These are phyloP conservation scores for Pichia cabralensis DNA, from an alignment of 805 yeast genomes.

Conservation along the genomic window DNA sequence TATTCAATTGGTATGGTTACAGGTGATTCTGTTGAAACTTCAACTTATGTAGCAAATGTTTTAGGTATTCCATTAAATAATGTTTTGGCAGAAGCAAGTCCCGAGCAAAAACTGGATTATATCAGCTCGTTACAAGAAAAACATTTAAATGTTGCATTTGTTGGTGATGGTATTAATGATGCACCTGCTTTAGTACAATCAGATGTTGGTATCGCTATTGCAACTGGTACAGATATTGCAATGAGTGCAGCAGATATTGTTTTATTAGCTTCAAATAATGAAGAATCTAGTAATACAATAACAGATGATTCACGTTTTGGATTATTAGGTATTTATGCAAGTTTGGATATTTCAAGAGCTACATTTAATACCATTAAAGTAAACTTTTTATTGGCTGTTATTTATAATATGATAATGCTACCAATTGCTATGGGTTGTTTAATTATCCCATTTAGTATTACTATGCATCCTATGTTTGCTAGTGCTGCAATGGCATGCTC, in stretches of 20 bases:
- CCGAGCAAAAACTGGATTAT: slow-evolving; percentile 64
- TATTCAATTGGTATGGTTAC: slow-evolving; percentile 76
- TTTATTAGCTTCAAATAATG: slow-evolving; percentile 36
- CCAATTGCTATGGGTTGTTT: slow-evolving; percentile 95
- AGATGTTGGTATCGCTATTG: slow-evolving; percentile 82
- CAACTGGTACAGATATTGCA: slow-evolving; percentile 92
- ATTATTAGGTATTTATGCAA: slow-evolving; percentile 39
- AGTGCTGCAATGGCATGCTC: slow-evolving; percentile 90
- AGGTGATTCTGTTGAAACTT: slow-evolving; percentile 68
- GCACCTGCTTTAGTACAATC: slow-evolving; percentile 92
- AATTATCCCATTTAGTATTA: slow-evolving; percentile 60
- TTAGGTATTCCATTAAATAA: slow-evolving; percentile 57
- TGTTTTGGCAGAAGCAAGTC: slow-evolving; percentile 68
- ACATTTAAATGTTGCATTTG: slow-evolving; percentile 58
- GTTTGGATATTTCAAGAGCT: slow-evolving; percentile 55
- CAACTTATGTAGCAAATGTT: slow-evolving; percentile 50
- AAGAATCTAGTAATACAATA: slow-evolving; percentile 9
- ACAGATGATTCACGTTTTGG: slow-evolving; percentile 10
- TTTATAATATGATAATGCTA: slow-evolving; percentile 75
- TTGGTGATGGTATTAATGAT: slow-evolving; percentile 97
- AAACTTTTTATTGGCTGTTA: slow-evolving; percentile 80
- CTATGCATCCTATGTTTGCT: slow-evolving; percentile 81
- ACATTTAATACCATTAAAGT: slow-evolving; percentile 68
- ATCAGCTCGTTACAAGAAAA: slow-evolving; percentile 44
- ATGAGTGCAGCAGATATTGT: slow-evolving; percentile 95